Conservation (phyloP, 164 flowering plant genomes). For the Liquidambar formosana region DNA sequence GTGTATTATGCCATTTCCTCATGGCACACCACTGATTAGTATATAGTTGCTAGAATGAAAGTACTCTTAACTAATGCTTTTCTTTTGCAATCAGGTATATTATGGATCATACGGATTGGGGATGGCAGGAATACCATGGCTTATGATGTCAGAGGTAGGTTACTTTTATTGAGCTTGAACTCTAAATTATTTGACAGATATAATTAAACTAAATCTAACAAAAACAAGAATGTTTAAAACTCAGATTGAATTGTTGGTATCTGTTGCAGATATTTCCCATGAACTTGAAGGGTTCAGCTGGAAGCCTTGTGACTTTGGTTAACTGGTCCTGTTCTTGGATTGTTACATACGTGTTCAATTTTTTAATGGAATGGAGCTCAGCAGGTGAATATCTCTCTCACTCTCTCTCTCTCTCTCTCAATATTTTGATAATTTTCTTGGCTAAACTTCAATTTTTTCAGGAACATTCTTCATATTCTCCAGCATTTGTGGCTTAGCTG, state of each 20-base stretch:
- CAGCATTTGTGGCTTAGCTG: conserved; percentile 27
- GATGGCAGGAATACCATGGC: conserved; percentile 92
- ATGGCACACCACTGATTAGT: neutral
- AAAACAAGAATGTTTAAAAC: neutral
- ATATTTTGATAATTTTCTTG: neutral
- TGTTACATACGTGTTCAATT: conserved; percentile 31
- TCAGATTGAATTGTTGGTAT: neutral
- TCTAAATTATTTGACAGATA: neutral
- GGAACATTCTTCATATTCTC: conserved; percentile 41
- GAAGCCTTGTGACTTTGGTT: conserved; percentile 38
- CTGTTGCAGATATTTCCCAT: conserved; percentile 36
- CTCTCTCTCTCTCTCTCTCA: neutral
- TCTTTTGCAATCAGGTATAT: conserved; percentile 38
- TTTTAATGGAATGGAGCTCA: conserved; percentile 35
- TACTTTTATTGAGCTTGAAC: neutral
- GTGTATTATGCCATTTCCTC: neutral
- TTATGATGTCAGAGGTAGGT: conserved; percentile 85
- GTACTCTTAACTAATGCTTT: neutral
- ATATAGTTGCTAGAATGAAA: neutral
- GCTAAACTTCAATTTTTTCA: conserved; percentile 1
- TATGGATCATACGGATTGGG: conserved; percentile 76
- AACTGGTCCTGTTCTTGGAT: conserved; percentile 42
- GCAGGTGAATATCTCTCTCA: conserved; percentile 19
- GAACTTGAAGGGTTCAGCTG: conserved; percentile 43
- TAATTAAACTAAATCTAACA: neutral